These are phyloP conservation scores for Pyrus pyrifolia DNA, from an alignment of 306 rosid genomes.

Conservation along the genomic window DNA sequence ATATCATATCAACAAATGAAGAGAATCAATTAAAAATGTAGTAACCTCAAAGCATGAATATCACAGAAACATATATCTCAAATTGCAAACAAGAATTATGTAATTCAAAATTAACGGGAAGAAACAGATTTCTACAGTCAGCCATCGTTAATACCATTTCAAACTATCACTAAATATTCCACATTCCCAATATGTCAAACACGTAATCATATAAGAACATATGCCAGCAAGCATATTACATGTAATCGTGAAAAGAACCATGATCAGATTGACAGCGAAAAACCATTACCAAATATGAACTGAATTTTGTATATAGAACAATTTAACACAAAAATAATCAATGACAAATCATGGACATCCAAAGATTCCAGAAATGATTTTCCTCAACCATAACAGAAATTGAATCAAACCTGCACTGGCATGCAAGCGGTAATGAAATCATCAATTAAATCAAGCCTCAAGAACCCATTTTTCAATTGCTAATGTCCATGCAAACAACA, in stretches of 20 bases:
- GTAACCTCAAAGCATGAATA: background rate
- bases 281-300: background rate
- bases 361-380: background rate
- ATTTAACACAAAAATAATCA: background rate
- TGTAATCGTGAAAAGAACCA: background rate
- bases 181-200: background rate
- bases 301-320: background rate
- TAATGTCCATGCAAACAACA: background rate
- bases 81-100: background rate
- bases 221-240: background rate
- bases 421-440: background rate
- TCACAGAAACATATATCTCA: background rate
- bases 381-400: background rate
- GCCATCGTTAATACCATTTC: background rate
- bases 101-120: too few species aligned
- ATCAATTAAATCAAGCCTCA: background rate
- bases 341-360: background rate
- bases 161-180: background rate
- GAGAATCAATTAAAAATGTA: background rate
- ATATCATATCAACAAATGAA: background rate
- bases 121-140: background rate
- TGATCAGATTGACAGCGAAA: background rate
- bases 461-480: background rate
- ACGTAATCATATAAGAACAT: background rate
- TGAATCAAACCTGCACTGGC: background rate